phyloP scores from a whole-genome alignment of 352 stramenopile genomes.

The Globisporangium radiosum region DNA sequence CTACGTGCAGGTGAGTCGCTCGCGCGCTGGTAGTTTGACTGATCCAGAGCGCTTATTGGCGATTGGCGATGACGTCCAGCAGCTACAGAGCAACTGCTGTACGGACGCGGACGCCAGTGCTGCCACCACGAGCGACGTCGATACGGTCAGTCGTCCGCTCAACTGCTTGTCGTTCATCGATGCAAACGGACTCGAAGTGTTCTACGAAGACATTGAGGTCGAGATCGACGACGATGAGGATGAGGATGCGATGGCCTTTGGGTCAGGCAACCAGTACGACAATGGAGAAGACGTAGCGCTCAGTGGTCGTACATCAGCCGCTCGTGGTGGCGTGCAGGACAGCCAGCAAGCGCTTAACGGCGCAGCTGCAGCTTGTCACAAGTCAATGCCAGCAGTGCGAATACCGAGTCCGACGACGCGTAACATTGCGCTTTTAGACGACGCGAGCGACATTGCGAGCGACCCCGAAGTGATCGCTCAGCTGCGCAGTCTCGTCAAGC shows the following conservation, averaged over 20 bases:
- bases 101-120: too few species aligned
- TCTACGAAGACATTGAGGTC: conserved; percentile 23
- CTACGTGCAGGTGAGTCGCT: background rate
- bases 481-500: conserved; percentile 34
- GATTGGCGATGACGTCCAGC: too few species aligned
- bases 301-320: too few species aligned
- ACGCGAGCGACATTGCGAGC: conserved; percentile 13
- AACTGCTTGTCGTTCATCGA: conserved; percentile 14
- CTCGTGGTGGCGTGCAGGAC: background rate
- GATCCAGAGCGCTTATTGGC: background rate
- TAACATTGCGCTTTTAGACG: too few species aligned
- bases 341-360: background rate
- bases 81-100: too few species aligned
- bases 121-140: too few species aligned
- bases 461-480: conserved; percentile 47
- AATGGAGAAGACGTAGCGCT: too few species aligned
- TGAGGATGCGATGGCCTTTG: too few species aligned
- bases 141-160: too few species aligned
- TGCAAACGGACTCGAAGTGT: conserved; percentile 18
- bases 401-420: too few species aligned
- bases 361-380: background rate
- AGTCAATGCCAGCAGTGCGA: too few species aligned
- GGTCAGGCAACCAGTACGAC: too few species aligned
- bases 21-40: background rate
- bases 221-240: background rate